Evolutionary conservation across 2,329 filamentous ascomycete species (phyloP).

Genomic region (Fusarium avenaceum): DNA sequence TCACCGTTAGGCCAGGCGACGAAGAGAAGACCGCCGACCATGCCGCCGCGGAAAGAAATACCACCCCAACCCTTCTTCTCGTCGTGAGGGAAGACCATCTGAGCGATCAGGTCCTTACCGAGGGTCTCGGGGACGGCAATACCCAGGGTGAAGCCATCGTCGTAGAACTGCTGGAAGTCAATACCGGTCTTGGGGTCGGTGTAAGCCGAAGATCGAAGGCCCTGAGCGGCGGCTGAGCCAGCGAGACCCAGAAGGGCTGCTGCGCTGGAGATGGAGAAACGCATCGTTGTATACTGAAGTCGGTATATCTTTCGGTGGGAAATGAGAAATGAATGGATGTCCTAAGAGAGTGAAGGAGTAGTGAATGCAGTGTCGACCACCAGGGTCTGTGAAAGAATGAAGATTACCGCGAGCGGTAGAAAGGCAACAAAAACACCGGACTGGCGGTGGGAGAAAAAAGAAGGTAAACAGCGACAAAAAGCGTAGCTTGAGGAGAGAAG

Average conservation of each 20-base stretch:
- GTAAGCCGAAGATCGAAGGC: conserved; percentile 49
- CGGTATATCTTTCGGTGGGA: background rate
- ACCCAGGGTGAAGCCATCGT: conserved; percentile 61
- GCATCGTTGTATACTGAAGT: conserved; percentile 24
- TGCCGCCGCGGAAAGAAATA: conserved; percentile 61
- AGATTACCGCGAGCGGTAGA: conserved; percentile 32
- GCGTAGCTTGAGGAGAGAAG: conserved; percentile 15
- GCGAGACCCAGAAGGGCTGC: conserved; percentile 44
- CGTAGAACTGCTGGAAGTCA: conserved; percentile 56
- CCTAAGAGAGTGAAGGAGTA: conserved; percentile 21
- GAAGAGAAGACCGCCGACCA: conserved; percentile 63
- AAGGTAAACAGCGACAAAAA: conserved; percentile 29
- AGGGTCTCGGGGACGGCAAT: conserved; percentile 64
- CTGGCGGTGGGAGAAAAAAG: conserved; percentile 29
- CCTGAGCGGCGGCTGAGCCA: conserved; percentile 37
- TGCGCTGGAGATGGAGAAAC: conserved; percentile 25
- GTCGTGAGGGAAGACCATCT: conserved; percentile 61
- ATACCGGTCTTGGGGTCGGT: conserved; percentile 62
- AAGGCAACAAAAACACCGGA: conserved; percentile 19
- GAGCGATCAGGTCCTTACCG: conserved; percentile 66
- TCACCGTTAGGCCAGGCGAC: conserved; percentile 64
- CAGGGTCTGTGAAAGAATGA: conserved; percentile 41
- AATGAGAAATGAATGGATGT: conserved; percentile 10
- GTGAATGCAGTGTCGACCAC: conserved; percentile 36
- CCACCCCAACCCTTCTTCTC: conserved; percentile 60